phyloP scores from a whole-genome alignment of 768 basidiomycete genomes.

The Russula griseocarnosa region DNA sequence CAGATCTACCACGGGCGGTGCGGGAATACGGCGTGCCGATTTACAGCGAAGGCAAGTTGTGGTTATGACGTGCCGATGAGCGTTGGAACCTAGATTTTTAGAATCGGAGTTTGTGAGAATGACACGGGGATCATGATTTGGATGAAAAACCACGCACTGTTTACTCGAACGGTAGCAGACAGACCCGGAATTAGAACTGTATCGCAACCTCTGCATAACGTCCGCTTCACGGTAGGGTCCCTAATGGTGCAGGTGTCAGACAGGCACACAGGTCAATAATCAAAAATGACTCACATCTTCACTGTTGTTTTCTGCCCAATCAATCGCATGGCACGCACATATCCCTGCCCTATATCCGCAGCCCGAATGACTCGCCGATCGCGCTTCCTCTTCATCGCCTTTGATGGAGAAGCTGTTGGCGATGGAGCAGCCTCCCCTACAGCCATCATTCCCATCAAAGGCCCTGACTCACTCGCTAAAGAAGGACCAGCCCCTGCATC shows the following conservation, averaged over 20 bases:
- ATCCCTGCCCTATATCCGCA: constrained; percentile 58
- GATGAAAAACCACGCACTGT: constrained; percentile 43
- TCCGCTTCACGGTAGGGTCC: constrained; percentile 80
- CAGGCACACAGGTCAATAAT: background rate
- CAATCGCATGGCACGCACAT: constrained; percentile 59
- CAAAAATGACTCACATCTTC: constrained; percentile 54
- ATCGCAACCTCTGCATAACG: constrained; percentile 68
- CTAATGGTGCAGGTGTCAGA: constrained; percentile 37
- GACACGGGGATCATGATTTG: background rate
- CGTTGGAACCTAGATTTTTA: constrained; percentile 36
- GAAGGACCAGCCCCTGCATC: background rate
- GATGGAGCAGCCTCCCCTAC: background rate
- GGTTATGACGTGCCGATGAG: constrained; percentile 52
- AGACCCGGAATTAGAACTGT: constrained; percentile 62
- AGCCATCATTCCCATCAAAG: background rate
- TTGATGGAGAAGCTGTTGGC: background rate
- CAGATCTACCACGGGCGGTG: constrained; percentile 43
- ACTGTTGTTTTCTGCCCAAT: constrained; percentile 76
- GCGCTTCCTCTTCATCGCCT: constrained; percentile 4
- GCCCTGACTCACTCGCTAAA: background rate
- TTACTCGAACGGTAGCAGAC: constrained; percentile 60
- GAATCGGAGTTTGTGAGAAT: constrained; percentile 22
- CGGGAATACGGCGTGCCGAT: constrained; percentile 61
- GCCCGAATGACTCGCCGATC: constrained; percentile 33
- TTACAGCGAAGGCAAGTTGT: constrained; percentile 60